These are phyloP conservation scores for Rubia tinctorum DNA, from an alignment of 305 asterid genomes.

Conservation along the genomic window DNA sequence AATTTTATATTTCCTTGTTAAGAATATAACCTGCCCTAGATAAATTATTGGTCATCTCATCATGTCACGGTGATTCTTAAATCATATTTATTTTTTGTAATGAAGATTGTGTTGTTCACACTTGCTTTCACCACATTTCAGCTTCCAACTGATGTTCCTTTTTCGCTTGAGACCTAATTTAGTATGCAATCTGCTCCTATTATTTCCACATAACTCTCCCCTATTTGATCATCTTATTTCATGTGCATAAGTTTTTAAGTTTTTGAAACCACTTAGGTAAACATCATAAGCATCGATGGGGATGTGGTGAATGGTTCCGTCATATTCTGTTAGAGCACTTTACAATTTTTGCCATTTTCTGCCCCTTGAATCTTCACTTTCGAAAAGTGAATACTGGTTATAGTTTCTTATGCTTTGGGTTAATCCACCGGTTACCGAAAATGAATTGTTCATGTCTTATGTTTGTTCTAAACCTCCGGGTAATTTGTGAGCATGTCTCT, in stretches of 20 bases:
- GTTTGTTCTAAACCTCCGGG: no score
- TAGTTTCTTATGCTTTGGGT: no score
- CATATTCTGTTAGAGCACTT: no score
- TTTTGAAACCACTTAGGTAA: no score
- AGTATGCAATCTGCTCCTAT: constrained; percentile 43
- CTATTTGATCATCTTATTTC: neutral
- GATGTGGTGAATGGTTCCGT: constrained; percentile 99
- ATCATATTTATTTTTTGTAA: constrained; percentile 25
- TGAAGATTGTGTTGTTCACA: constrained; percentile 86
- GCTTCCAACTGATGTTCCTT: no score
- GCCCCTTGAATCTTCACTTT: no score
- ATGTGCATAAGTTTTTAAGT: constrained; percentile 19
- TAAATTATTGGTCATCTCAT: neutral
- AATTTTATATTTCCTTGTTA: neutral
- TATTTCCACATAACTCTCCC: neutral
- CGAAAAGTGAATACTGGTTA: no score
- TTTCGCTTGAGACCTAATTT: constrained; percentile 93
- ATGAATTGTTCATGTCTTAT: no score
- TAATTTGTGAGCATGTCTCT: no score
- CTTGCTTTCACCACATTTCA: constrained; percentile 97
- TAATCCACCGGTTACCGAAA: no score
- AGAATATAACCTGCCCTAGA: neutral
- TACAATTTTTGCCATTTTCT: no score
- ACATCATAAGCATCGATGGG: constrained; percentile 95
- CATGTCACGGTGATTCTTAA: neutral